Percentiles rank a stretch among this genome's conserved stretches.
phyloP scores from a whole-genome alignment of 306 rosid species.

The Corylus avellana region DNA sequence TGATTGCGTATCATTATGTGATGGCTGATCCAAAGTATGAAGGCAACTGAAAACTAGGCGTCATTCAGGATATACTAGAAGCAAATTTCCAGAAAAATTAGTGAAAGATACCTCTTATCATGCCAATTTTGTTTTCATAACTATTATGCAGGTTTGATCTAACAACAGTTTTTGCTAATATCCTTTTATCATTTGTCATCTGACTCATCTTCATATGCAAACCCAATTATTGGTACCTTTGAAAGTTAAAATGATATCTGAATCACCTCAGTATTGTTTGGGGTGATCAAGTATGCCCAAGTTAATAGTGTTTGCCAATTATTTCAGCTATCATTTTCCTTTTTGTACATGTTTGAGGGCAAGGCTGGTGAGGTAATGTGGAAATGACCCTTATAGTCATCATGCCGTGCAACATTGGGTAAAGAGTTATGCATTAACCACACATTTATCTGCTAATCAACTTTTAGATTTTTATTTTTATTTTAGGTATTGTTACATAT shows the following conservation, averaged over 20 bases:
- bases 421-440: no score
- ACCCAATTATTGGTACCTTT: neutral
- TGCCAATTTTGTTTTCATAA: neutral
- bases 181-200: neutral
- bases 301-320: neutral
- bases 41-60: slow-evolving; percentile 22
- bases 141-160: no score
- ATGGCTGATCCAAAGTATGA: slow-evolving; percentile 39
- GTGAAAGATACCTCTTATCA: neutral
- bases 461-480: no score
- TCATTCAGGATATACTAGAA: neutral
- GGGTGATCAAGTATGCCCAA: neutral
- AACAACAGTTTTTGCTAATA: neutral
- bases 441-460: no score
- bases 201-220: neutral
- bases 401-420: neutral
- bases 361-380: neutral
- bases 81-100: neutral
- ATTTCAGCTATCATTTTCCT: neutral
- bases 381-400: neutral
- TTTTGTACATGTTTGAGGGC: neutral
- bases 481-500: no score
- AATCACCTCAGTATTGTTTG: neutral
- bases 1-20: slow-evolving; percentile 38
- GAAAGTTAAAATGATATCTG: neutral